Percentiles rank a stretch among this genome's conserved stretches.
Conservation (phyloP, 1,284 basidiomycete species). For the Exobasidium cylindrosporum region DNA sequence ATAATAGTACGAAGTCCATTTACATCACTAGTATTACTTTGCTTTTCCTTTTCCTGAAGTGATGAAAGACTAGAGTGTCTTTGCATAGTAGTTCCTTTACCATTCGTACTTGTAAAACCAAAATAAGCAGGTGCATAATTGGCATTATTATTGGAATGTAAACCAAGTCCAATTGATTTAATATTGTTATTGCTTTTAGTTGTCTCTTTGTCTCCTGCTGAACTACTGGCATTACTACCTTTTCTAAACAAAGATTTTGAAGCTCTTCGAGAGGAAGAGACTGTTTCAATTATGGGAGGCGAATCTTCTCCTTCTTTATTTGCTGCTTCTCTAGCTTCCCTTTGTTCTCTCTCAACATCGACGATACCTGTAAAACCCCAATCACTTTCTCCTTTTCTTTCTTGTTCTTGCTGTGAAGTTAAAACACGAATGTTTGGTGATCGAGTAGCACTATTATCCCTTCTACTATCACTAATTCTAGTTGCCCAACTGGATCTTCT, state of each 20-base stretch:
- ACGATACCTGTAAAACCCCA: slow-evolving; percentile 8
- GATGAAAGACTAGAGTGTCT: neutral
- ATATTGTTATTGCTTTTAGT: neutral
- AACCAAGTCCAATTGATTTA: neutral
- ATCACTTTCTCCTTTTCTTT: neutral
- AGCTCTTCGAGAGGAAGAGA: neutral
- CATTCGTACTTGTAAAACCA: neutral
- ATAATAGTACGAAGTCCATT: neutral
- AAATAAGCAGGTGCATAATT: neutral
- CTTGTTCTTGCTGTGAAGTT: neutral
- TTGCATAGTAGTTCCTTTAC: neutral
- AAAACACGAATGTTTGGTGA: neutral
- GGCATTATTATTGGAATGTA: neutral
- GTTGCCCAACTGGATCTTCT: neutral
- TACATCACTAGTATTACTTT: neutral
- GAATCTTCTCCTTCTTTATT: neutral
- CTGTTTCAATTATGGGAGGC: neutral
- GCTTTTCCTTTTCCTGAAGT: neutral
- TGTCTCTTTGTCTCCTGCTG: neutral
- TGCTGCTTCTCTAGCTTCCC: neutral
- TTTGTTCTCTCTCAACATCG: neutral
- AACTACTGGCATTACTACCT: neutral
- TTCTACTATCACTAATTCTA: neutral
- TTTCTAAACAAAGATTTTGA: neutral
- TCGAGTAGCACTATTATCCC: neutral